Conservation (phyloP, 345 rosid species). For the Lepidium didymum region DNA sequence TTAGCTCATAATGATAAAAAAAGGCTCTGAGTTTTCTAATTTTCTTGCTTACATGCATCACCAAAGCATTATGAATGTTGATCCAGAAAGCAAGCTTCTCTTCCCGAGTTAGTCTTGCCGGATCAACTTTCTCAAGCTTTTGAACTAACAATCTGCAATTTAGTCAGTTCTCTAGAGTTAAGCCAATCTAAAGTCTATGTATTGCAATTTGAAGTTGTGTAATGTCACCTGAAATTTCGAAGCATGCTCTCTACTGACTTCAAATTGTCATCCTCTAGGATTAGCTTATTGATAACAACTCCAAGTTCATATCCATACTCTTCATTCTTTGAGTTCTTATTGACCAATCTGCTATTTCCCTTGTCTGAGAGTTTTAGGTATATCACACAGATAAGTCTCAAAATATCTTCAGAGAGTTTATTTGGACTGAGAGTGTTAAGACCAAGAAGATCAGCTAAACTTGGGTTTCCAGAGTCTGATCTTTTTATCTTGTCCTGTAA, state of each 20-base stretch:
- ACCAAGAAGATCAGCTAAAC: slow-evolving; percentile 73
- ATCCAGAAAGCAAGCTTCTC: slow-evolving; percentile 82
- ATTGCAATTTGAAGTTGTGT: background rate
- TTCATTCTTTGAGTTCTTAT: slow-evolving; percentile 32
- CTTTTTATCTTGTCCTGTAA: slow-evolving; percentile 36
- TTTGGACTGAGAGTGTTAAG: slow-evolving; percentile 34
- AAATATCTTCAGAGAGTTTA: slow-evolving; percentile 55
- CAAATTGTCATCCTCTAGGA: slow-evolving; percentile 42
- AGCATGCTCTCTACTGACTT: slow-evolving; percentile 48
- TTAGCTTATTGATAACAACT: slow-evolving; percentile 40
- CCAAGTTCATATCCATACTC: slow-evolving; percentile 26
- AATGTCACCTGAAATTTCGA: slow-evolving; percentile 53
- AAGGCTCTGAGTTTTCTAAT: background rate
- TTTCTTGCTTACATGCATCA: slow-evolving; percentile 53
- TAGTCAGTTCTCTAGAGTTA: background rate
- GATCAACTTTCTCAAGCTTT: slow-evolving; percentile 61
- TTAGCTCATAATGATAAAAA: background rate
- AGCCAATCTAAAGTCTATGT: background rate
- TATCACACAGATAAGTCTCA: slow-evolving; percentile 62
- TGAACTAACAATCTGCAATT: slow-evolving; percentile 48
- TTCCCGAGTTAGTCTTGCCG: slow-evolving; percentile 50
- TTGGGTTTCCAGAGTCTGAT: slow-evolving; percentile 34
- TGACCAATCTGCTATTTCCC: slow-evolving; percentile 16
- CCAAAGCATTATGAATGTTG: slow-evolving; percentile 70
- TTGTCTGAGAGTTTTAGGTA: slow-evolving; percentile 49